A percentile compares a stretch with the other conserved stretches of the same genome.
phyloP scores from a whole-genome alignment of 768 basidiomycete genomes.

The Podaxis rugospora region DNA sequence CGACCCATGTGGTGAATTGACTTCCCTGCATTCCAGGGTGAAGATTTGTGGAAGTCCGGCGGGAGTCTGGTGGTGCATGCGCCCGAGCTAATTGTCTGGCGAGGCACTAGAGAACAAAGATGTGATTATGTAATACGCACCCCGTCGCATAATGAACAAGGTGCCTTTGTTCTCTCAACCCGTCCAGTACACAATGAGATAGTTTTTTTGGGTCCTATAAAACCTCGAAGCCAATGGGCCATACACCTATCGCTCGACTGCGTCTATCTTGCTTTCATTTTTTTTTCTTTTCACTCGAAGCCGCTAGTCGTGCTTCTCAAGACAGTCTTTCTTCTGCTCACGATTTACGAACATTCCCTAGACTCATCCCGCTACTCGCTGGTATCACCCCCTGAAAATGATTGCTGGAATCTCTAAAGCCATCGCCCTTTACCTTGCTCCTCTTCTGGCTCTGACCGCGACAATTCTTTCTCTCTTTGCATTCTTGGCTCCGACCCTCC shows the following conservation, averaged over 20 bases:
- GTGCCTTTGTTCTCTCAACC: not conserved
- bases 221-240: not conserved
- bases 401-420: slow-evolving; percentile 68
- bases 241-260: not conserved
- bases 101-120: not conserved
- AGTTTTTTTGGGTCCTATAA: not conserved
- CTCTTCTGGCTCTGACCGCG: slow-evolving; percentile 60
- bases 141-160: not conserved
- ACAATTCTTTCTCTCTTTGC: slow-evolving; percentile 62
- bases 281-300: not conserved
- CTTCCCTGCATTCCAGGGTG: not conserved
- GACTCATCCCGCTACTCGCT: not conserved
- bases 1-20: not conserved
- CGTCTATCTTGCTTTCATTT: not conserved
- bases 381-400: slow-evolving; percentile 37
- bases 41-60: not conserved
- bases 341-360: not conserved
- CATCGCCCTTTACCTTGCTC: slow-evolving; percentile 63
- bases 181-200: not conserved
- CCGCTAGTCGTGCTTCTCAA: slow-evolving; percentile 25
- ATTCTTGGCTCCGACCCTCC: slow-evolving; percentile 59
- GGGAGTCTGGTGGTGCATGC: not conserved
- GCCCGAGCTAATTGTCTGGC: not conserved
- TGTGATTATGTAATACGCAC: not conserved
- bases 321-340: not conserved